A percentile compares a stretch with the other conserved stretches of the same genome.
phyloP scores from a whole-genome alignment of 1,284 basidiomycete genomes.

The Trichosporon sp. region DNA sequence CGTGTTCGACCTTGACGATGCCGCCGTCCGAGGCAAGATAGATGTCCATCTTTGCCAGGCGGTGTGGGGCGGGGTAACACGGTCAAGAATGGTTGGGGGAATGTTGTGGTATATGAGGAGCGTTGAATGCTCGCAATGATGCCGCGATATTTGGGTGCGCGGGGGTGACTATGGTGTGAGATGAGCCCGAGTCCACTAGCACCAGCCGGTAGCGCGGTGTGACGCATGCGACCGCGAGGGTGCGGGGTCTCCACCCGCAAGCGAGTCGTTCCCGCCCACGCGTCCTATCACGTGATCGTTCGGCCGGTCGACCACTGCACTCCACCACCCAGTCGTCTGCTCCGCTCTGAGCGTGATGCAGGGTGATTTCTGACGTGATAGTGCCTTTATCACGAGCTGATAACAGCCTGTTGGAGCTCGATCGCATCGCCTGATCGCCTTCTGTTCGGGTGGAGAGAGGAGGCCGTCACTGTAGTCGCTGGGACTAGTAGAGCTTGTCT shows the following conservation, averaged over 20 bases:
- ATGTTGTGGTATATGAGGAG: background rate
- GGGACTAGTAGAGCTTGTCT: no score
- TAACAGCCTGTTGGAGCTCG: no score
- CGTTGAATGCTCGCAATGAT: background rate
- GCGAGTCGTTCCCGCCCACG: background rate
- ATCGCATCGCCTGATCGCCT: no score
- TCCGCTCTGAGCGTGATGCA: no score
- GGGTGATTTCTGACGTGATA: background rate
- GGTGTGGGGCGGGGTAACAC: background rate
- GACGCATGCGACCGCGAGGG: background rate
- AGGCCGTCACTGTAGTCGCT: no score
- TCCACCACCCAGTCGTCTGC: no score
- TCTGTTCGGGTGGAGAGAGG: no score
- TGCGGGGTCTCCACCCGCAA: background rate
- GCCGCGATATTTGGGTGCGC: background rate
- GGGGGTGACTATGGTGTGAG: conserved; percentile 3
- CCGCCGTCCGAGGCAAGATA: conserved; percentile 40
- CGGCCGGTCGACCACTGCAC: background rate
- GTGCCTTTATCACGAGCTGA: no score
- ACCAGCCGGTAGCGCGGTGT: background rate
- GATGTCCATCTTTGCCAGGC: conserved; percentile 30
- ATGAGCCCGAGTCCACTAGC: background rate
- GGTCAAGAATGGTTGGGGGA: background rate
- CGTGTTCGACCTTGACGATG: conserved; percentile 25
- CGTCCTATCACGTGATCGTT: background rate